These are phyloP conservation scores for Puccinellia tenuiflora DNA, from an alignment of 176 grass and related monocot species.

Conservation along the genomic window DNA sequence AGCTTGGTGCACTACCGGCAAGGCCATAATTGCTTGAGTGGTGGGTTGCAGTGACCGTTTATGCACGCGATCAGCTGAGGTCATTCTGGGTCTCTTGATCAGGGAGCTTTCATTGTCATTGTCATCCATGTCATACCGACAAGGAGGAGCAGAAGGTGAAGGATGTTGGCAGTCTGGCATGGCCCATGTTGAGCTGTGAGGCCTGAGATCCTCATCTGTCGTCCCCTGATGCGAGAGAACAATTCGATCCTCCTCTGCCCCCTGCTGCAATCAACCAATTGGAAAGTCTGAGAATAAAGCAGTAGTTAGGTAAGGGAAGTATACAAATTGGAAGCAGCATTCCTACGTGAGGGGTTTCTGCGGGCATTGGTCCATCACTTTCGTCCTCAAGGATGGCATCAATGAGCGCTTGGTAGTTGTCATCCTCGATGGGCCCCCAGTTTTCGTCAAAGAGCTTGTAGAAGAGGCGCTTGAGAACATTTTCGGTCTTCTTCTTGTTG, in stretches of 20 bases:
- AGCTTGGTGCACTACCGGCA: background rate
- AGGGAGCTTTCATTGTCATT: slow-evolving; percentile 15
- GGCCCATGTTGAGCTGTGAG: background rate
- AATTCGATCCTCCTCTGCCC: background rate
- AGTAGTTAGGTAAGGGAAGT: background rate
- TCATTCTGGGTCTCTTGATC: slow-evolving; percentile 27
- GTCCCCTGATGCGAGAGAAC: background rate
- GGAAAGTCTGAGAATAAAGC: background rate
- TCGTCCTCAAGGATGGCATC: slow-evolving; percentile 47
- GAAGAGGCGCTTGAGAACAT: slow-evolving; percentile 53
- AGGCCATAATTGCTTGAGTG: slow-evolving; percentile 10
- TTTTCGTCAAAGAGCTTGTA: slow-evolving; percentile 36
- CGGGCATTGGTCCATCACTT: background rate
- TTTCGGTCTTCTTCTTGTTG: background rate
- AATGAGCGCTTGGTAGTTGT: slow-evolving; percentile 44
- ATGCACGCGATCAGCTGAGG: background rate
- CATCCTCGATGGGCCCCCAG: slow-evolving; percentile 73
- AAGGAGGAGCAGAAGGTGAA: background rate
- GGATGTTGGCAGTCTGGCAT: background rate
- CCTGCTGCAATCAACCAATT: background rate
- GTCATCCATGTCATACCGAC: background rate
- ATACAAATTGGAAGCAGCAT: background rate
- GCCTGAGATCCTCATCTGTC: background rate
- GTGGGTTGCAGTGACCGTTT: background rate
- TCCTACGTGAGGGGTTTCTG: background rate